phyloP scores from a whole-genome alignment of 345 rosid species.

The Cardamine resedifolia region DNA sequence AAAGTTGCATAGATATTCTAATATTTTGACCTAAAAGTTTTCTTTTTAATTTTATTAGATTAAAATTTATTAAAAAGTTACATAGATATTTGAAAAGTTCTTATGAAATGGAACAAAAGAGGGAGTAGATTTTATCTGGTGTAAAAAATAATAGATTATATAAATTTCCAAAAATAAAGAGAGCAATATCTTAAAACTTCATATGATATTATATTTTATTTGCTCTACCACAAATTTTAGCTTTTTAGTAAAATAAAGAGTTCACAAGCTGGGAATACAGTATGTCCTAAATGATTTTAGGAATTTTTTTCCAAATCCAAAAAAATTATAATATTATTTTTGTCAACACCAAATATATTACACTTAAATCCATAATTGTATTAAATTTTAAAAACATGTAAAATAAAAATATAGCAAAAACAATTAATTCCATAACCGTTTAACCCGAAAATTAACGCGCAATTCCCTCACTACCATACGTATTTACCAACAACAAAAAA shows the following conservation, averaged over 20 bases:
- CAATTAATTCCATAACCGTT: background rate
- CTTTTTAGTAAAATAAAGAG: background rate
- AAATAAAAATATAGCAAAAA: background rate
- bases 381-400: background rate
- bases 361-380: background rate
- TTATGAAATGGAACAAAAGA: too few relatives aligned
- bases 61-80: too few relatives aligned
- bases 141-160: too few relatives aligned
- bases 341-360: background rate
- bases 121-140: too few relatives aligned
- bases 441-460: conserved; percentile 16
- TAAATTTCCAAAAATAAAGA: too few relatives aligned
- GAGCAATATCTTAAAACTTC: too few relatives aligned
- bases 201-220: too few relatives aligned
- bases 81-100: too few relatives aligned
- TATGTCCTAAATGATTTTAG: background rate
- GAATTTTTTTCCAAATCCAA: background rate
- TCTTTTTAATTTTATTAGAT: too few relatives aligned
- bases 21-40: too few relatives aligned
- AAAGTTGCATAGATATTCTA: too few relatives aligned
- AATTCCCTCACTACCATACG: conserved; percentile 27
- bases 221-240: too few relatives aligned
- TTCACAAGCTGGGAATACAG: background rate
- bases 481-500: background rate
- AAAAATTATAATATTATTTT: background rate